Evolutionary conservation across 495 filamentous ascomycete species (phyloP), one percentile per base, ranked within the genome.

Genomic region (Aspergillus carlsbadensis): DNA sequence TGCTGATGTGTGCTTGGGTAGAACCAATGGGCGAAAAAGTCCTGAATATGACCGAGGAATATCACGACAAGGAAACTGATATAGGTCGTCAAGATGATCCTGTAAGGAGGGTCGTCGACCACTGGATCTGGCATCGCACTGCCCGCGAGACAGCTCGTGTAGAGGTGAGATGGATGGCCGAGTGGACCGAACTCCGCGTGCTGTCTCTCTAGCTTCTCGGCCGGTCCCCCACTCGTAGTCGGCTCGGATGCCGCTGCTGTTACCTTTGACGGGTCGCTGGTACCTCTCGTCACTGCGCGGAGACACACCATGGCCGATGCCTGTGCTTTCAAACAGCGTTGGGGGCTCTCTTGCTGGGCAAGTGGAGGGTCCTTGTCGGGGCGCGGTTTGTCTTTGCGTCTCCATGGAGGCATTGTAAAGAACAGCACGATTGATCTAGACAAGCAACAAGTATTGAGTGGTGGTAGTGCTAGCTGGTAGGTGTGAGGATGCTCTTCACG

Each of bases 1-100:
- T 91, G 84, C 63, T 78, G 80, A 71, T 94, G 93, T 36, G 81
- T 73, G 41, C 84, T 78, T 58, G 86, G 75, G 63, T 83, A 81
- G 66, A 95, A 92, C 44, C 87, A 81, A 74, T 92, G 92, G 53
- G 90, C 91, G 65, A 94, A 90, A 66, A 90, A 96, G 68, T 96
- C 91, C 55, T 89, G 81, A 20, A 92, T 79, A 64, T 96, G 91
- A 37, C 91, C 91, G 52, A 93, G 87, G 62, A 89, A 81, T 60
- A 96, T 95, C 52, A 96, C 80, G 54, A 95, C 82, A 31, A 96
- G 79, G 70, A 94, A 96, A 70, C 87, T 92, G 65, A 96, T 83
- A 72, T 96, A 96, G 50, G 91, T 96, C n/a, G 91, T 93, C 58
- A 96, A 75, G 60, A 94, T 80, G 66, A 85, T 91, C 69, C 87